These are phyloP conservation scores for Huntiella omanensis DNA, from an alignment of 2,329 filamentous ascomycete species.

Conservation along the genomic window DNA sequence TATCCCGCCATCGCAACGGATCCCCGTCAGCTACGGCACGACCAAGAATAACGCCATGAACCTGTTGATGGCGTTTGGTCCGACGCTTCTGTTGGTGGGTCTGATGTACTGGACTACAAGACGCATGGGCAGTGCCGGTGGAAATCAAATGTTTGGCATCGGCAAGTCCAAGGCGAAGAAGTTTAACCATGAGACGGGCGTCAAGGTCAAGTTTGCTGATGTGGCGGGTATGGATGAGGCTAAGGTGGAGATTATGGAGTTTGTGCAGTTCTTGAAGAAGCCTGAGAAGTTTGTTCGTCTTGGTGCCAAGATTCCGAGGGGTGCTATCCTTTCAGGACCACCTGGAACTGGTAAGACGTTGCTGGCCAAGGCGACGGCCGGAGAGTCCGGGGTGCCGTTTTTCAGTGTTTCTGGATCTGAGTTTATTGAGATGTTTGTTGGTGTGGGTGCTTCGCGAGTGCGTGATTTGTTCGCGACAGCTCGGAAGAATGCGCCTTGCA, in stretches of 20 bases:
- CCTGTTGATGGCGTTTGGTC: conserved; percentile 60
- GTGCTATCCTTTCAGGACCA: conserved; percentile 90
- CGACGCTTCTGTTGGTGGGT: conserved; percentile 71
- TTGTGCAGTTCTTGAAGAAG: conserved; percentile 90
- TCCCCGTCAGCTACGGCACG: conserved; percentile 73
- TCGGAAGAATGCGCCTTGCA: conserved; percentile 89
- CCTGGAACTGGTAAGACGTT: conserved; percentile 97
- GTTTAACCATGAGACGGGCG: conserved; percentile 90
- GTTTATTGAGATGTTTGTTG: conserved; percentile 99
- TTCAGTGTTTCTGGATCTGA: conserved; percentile 97
- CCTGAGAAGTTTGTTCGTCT: conserved; percentile 83
- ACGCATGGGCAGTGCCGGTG: conserved; percentile 49
- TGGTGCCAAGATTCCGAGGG: conserved; percentile 92
- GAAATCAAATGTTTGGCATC: conserved; percentile 81
- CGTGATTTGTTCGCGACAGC: conserved; percentile 88
- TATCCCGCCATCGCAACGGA: conserved; percentile 73
- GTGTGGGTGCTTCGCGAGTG: conserved; percentile 89
- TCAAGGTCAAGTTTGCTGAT: conserved; percentile 94
- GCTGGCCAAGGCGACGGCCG: conserved; percentile 89
- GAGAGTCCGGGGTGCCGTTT: conserved; percentile 92
- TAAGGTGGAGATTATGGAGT: conserved; percentile 97
- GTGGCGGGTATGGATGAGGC: conserved; percentile 97
- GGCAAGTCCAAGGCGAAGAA: conserved; percentile 89
- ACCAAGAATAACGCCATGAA: conserved; percentile 50
- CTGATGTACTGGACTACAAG: conserved; percentile 63